Evolutionary conservation across 768 basidiomycete genomes (phyloP), one percentile per base, ranked within the genome.

Genomic region (Rhodotorula taiwanensis): DNA sequence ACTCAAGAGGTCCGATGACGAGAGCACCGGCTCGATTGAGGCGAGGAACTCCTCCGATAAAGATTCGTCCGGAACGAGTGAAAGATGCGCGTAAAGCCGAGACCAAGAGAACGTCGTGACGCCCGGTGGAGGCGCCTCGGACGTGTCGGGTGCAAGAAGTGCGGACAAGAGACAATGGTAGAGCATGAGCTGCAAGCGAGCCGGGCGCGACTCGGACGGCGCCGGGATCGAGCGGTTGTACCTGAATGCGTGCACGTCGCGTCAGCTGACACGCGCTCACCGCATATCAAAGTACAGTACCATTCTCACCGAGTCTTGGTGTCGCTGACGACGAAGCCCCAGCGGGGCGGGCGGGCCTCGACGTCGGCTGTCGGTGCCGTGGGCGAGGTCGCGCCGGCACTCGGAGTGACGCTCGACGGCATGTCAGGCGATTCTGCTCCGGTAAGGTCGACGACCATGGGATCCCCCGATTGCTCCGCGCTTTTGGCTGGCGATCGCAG

Each of bases 161-260:
- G 76, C 75, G 27, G 79, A 77, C 42, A 90, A 78, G 55, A 90
- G 81, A 23, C 82, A 82, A 69, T 82, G 80, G 72, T 90, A 90
- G 42, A 88, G 75, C 85, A 88, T 88, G 8, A 89, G 79, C 72
- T 90, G 88, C 41, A 88, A 75, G 11, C 82, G 81, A 0, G 87
- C 79, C 2, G 83, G 73, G 20, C 81, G 72, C 0, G 83, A 79
- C 65, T 88, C 87, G 44, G 80, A 78, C 20, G 83, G 78, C 6
- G 78, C 73, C 3, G 88, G 87, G 3, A 88, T 67, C 20, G 74
- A 78, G 2, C 76, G 62, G 5, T 74, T 68, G 52, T 31, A 68
- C 16, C 66, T 68, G 59, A 21, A 11, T 13, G 42, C 1, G 13
- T 30, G 25, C 8, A 27, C 13, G 21, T 4, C 15, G 21, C 6